These are phyloP conservation scores for Cyberlindnera saturnus DNA, from an alignment of 805 yeast species.

Conservation along the genomic window DNA sequence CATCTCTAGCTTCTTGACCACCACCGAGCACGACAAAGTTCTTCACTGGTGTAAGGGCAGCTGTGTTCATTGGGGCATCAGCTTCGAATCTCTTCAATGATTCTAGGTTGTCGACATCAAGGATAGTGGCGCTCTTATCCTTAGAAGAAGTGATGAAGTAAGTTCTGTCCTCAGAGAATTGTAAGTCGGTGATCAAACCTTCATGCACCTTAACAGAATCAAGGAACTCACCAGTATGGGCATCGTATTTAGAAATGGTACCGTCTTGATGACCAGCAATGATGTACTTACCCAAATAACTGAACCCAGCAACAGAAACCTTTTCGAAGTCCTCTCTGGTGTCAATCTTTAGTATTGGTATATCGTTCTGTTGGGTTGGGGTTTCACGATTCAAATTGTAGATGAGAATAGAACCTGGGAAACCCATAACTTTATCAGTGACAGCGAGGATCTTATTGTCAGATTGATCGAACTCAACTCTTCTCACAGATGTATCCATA, in stretches of 20 bases:
- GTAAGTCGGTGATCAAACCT: slow-evolving; percentile 77
- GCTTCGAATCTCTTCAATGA: slow-evolving; percentile 70
- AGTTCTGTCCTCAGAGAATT: slow-evolving; percentile 78
- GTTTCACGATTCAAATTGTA: slow-evolving; percentile 54
- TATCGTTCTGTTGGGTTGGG: slow-evolving; percentile 37
- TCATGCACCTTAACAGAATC: slow-evolving; percentile 64
- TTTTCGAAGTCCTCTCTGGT: slow-evolving; percentile 57
- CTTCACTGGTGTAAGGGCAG: slow-evolving; percentile 88
- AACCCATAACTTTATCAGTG: slow-evolving; percentile 90
- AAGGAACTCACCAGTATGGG: slow-evolving; percentile 65
- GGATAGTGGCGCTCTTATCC: slow-evolving; percentile 76
- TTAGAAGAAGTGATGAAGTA: slow-evolving; percentile 91
- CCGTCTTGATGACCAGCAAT: slow-evolving; percentile 91
- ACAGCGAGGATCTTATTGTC: slow-evolving; percentile 65
- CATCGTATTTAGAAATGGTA: slow-evolving; percentile 70
- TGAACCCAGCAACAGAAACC: slow-evolving; percentile 83
- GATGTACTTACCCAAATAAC: slow-evolving; percentile 65
- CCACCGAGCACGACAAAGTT: slow-evolving; percentile 94
- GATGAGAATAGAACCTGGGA: slow-evolving; percentile 67
- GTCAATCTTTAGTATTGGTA: slow-evolving; percentile 54
- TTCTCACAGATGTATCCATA: slow-evolving; percentile 80
- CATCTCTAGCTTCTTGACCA: slow-evolving; percentile 98
- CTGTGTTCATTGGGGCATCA: slow-evolving; percentile 93
- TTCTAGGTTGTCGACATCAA: slow-evolving; percentile 72
- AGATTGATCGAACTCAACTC: slow-evolving; percentile 80